Percentiles rank a stretch among this genome's conserved stretches.
Conservation (phyloP, 176 grass and related monocot genomes). For the Juncus effusus region DNA sequence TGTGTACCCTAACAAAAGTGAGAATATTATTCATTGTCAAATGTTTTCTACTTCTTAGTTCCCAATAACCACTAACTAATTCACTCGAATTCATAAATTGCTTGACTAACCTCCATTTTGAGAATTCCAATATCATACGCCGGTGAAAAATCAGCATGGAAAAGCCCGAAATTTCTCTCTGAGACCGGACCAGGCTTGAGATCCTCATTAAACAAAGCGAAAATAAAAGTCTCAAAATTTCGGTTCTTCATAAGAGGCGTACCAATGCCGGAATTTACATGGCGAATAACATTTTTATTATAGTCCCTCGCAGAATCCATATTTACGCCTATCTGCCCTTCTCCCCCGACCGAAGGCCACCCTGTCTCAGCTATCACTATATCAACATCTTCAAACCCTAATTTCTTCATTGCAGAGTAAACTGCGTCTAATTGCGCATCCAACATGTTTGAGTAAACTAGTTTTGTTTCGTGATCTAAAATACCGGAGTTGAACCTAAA, state of each 20-base stretch:
- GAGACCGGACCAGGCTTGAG: slow-evolving; percentile 63
- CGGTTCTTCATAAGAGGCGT: slow-evolving; percentile 81
- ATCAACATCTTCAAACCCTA: slow-evolving; percentile 52
- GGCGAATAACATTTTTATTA: slow-evolving; percentile 70
- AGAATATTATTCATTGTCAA: too few species aligned
- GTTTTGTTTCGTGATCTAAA: slow-evolving; percentile 38
- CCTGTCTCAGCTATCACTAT: slow-evolving; percentile 66
- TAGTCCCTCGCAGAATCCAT: slow-evolving; percentile 48
- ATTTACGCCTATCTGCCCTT: slow-evolving; percentile 44
- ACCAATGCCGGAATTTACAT: slow-evolving; percentile 60
- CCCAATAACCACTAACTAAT: too few species aligned
- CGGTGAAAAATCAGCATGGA: slow-evolving; percentile 55
- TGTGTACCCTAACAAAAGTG: too few species aligned
- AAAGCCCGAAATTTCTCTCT: slow-evolving; percentile 67
- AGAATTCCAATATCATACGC: slow-evolving; percentile 77
- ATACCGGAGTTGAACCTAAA: slow-evolving; percentile 52
- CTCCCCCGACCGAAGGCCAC: slow-evolving; percentile 68
- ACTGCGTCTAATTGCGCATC: slow-evolving; percentile 88
- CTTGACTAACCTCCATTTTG: slow-evolving; percentile 28
- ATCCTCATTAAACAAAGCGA: slow-evolving; percentile 76
- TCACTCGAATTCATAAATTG: not conserved
- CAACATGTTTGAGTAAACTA: slow-evolving; percentile 68
- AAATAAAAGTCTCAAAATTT: slow-evolving; percentile 70
- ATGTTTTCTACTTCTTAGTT: too few species aligned
- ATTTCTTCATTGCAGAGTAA: slow-evolving; percentile 46